A percentile compares a stretch with the other conserved stretches of the same genome.
Evolutionary conservation across 345 rosid species (phyloP).

Genomic region (Iberis pinnata): DNA sequence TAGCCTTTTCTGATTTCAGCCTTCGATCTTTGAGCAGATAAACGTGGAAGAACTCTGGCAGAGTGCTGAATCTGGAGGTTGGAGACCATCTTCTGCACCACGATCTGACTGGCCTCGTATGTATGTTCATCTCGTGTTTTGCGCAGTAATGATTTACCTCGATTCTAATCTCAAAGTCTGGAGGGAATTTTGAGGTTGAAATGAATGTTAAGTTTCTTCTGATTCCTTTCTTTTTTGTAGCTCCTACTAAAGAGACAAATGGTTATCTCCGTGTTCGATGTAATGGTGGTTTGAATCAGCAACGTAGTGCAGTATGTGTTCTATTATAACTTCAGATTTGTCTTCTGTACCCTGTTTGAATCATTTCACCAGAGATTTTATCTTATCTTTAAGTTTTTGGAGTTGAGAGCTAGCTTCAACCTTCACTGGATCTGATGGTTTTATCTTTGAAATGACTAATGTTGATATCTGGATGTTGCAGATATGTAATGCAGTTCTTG

Average conservation of each 20-base stretch:
- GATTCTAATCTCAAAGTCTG: slow-evolving; percentile 24
- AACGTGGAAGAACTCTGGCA: slow-evolving; percentile 81
- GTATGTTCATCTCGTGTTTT: slow-evolving; percentile 41
- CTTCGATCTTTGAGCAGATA: slow-evolving; percentile 38
- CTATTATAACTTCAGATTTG: neutral
- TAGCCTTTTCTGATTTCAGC: slow-evolving; percentile 4
- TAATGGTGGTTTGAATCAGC: slow-evolving; percentile 97
- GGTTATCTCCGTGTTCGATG: slow-evolving; percentile 97
- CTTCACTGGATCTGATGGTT: too few species aligned
- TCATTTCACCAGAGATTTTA: neutral
- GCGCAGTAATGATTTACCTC: slow-evolving; percentile 22
- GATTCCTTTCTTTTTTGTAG: slow-evolving; percentile 39
- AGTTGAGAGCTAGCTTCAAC: too few species aligned
- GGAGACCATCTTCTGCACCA: slow-evolving; percentile 98
- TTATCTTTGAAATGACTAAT: slow-evolving; percentile 12
- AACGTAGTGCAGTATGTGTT: slow-evolving; percentile 84
- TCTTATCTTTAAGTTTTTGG: too few species aligned
- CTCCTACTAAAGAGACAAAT: slow-evolving; percentile 73
- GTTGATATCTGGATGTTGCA: slow-evolving; percentile 29
- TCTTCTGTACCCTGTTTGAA: too few species aligned
- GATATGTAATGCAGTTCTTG: slow-evolving; percentile 99
- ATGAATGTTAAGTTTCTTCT: slow-evolving; percentile 5
- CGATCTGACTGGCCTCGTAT: slow-evolving; percentile 88
- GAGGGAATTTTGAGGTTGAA: slow-evolving; percentile 12
- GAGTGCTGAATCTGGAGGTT: slow-evolving; percentile 73